Percentiles rank a stretch among this genome's conserved stretches.
Conservation (phyloP, 176 grass and related monocot species). For the Triticum urartu region DNA sequence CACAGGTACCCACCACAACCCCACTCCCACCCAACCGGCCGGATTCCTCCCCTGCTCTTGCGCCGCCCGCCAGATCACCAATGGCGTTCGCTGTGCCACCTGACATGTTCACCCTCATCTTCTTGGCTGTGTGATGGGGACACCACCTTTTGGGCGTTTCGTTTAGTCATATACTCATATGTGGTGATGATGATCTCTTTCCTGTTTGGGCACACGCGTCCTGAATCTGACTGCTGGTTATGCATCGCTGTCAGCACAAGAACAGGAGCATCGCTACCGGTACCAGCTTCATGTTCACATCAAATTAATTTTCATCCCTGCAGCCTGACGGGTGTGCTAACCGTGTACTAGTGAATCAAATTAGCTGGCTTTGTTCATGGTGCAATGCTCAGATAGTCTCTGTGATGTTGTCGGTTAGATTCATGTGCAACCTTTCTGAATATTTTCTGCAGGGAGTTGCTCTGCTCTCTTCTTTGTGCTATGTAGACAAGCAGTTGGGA, state of each 20-base stretch:
- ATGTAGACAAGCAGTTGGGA: background rate
- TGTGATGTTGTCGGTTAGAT: background rate
- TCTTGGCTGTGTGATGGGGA: background rate
- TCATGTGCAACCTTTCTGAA: background rate
- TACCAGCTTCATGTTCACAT: background rate
- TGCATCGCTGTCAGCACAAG: background rate
- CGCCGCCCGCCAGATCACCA: too few species aligned
- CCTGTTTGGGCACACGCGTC: background rate
- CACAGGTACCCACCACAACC: slow-evolving; percentile 48
- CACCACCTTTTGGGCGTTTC: background rate
- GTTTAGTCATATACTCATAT: too few species aligned
- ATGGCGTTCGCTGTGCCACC: too few species aligned
- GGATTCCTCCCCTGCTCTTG: background rate
- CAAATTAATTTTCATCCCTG: background rate
- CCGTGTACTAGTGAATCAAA: background rate
- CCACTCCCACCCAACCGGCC: background rate
- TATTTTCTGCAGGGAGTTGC: background rate
- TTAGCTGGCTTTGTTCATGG: background rate
- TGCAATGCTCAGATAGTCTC: background rate
- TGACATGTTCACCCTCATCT: background rate
- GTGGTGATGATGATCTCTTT: background rate
- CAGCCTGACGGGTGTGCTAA: background rate
- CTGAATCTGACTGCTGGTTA: background rate
- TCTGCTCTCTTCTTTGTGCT: background rate
- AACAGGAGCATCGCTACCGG: background rate